Conservation (phyloP, 2,329 filamentous ascomycete species). For the Aspergillus novoparasiticus region DNA sequence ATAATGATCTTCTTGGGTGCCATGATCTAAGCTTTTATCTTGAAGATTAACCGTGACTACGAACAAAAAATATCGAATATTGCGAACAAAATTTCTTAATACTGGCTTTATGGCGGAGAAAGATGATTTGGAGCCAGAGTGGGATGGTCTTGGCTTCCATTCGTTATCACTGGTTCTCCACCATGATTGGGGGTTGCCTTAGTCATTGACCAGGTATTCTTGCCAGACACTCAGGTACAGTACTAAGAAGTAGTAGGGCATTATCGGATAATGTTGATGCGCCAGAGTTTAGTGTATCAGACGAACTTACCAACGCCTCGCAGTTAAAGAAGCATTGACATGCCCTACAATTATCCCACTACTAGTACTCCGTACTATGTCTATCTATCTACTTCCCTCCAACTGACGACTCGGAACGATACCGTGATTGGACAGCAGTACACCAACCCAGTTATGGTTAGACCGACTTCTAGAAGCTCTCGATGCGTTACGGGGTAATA, state of each 20-base stretch:
- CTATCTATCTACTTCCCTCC: background rate
- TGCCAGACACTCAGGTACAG: background rate
- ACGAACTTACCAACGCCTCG: background rate
- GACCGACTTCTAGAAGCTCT: background rate
- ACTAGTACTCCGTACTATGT: background rate
- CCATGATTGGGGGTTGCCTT: constrained; percentile 3
- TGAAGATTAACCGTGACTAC: too few species aligned
- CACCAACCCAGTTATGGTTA: background rate
- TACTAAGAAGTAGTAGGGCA: background rate
- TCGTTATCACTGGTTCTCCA: constrained; percentile 19
- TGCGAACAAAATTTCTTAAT: background rate
- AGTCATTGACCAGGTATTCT: background rate
- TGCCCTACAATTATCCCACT: background rate
- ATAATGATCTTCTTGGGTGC: constrained; percentile 75
- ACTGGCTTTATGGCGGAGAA: background rate
- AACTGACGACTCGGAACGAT: background rate
- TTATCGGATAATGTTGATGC: background rate
- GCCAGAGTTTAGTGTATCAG: background rate
- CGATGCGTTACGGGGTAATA: background rate
- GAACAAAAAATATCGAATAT: background rate
- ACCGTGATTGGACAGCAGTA: background rate
- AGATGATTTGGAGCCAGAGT: constrained; percentile 14
- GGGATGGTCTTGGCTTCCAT: constrained; percentile 20
- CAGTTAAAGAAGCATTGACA: background rate
- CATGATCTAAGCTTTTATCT: constrained; percentile 3